phyloP scores from a whole-genome alignment of 2,329 filamentous ascomycete genomes.

The Stagonosporopsis cucurbitacearum region DNA sequence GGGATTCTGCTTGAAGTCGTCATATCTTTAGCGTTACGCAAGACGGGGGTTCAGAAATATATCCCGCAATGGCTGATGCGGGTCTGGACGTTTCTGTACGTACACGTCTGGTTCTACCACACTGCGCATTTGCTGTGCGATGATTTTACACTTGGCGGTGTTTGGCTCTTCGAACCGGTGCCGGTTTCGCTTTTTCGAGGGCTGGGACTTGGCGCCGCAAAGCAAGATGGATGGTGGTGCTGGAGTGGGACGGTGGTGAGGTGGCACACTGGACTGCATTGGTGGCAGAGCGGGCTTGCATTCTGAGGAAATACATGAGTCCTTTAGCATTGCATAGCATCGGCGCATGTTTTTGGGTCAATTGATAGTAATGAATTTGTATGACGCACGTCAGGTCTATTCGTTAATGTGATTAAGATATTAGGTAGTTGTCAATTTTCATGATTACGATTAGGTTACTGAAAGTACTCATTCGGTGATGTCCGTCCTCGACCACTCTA shows the following conservation, averaged over 20 bases:
- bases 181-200: constrained; percentile 74
- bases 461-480: not conserved
- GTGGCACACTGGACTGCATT: constrained; percentile 67
- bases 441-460: not conserved
- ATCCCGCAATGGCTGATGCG: constrained; percentile 58
- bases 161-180: constrained; percentile 85
- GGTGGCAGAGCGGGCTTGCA: constrained; percentile 66
- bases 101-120: constrained; percentile 69
- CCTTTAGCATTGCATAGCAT: not conserved
- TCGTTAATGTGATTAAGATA: not conserved
- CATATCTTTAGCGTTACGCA: constrained; percentile 35
- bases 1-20: constrained; percentile 67
- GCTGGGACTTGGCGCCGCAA: constrained; percentile 65
- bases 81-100: constrained; percentile 66
- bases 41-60: constrained; percentile 39
- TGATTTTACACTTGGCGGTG: constrained; percentile 74
- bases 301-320: constrained; percentile 34
- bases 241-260: constrained; percentile 64
- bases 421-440: not conserved
- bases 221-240: constrained; percentile 70
- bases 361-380: not conserved
- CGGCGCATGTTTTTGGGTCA: too few relatives aligned
- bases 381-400: not conserved
- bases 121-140: constrained; percentile 73
- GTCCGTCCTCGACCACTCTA: not conserved